A percentile compares a stretch with the other conserved stretches of the same genome.
Evolutionary conservation across 2,329 filamentous ascomycete genomes (phyloP).

Genomic region (Arthroderma sp.): DNA sequence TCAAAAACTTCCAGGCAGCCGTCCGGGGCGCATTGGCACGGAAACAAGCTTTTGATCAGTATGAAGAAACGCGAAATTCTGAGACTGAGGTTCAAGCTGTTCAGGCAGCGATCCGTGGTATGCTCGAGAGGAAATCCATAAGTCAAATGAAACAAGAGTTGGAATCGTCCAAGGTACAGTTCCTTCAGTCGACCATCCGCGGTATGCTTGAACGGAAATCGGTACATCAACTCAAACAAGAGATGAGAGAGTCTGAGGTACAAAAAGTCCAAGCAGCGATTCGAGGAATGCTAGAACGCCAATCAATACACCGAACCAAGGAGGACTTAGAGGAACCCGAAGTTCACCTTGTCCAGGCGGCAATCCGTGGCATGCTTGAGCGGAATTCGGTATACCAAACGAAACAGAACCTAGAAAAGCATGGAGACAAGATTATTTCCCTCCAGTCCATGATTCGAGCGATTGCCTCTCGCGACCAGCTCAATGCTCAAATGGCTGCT

Average conservation of each 20-base stretch:
- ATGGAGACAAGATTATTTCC: conserved; percentile 17
- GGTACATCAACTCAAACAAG: conserved; percentile 42
- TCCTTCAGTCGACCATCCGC: conserved; percentile 44
- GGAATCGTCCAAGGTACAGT: conserved; percentile 26
- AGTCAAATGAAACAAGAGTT: conserved; percentile 11
- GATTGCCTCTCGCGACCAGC: neutral
- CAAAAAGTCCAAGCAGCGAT: conserved; percentile 45
- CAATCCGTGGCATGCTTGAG: conserved; percentile 39
- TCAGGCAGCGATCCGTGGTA: conserved; percentile 44
- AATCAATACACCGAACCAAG: conserved; percentile 41
- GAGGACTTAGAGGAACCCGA: conserved; percentile 50
- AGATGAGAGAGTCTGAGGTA: conserved; percentile 37
- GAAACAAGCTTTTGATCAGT: conserved; percentile 34
- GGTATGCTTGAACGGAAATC: conserved; percentile 32
- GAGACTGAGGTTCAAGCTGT: conserved; percentile 48
- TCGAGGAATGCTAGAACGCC: conserved; percentile 32
- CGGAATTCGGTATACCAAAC: conserved; percentile 5
- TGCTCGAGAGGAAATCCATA: conserved; percentile 8
- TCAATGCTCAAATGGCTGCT: neutral
- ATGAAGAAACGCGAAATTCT: conserved; percentile 49
- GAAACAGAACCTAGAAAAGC: conserved; percentile 13
- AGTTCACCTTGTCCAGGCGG: conserved; percentile 42
- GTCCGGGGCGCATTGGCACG: conserved; percentile 37
- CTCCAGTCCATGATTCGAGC: neutral
- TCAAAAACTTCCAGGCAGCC: conserved; percentile 43